A percentile compares a stretch with the other conserved stretches of the same genome.
Evolutionary conservation across 257 asterid species (phyloP).

Genomic region (Orobanche coerulescens): DNA sequence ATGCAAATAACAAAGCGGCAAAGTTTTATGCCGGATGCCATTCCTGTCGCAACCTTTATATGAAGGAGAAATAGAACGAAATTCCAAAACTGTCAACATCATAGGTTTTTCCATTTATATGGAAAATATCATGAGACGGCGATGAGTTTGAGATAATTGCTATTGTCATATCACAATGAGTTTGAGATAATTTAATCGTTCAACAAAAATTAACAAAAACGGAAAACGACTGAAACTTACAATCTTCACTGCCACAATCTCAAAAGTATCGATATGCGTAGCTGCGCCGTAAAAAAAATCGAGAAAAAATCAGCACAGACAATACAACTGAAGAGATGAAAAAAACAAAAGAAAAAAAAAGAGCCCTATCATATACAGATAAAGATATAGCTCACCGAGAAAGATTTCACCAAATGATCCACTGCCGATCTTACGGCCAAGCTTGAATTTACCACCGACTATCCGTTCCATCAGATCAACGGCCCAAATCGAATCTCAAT

Average conservation of each 20-base stretch:
- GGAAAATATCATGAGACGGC: too few species aligned
- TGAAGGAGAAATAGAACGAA: too few species aligned
- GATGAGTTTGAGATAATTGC: too few species aligned
- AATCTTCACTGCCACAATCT: conserved; percentile 92
- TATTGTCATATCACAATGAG: too few species aligned
- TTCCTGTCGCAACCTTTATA: too few species aligned
- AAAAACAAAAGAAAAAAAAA: not conserved
- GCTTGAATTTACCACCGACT: conserved; percentile 85
- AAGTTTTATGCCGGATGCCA: too few species aligned
- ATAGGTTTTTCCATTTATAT: too few species aligned
- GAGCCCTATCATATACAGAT: not conserved
- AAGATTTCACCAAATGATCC: conserved; percentile 94
- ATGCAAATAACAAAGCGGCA: too few species aligned
- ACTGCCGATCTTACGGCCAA: conserved; percentile 96
- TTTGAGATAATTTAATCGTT: conserved; percentile 10
- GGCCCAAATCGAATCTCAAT: conserved; percentile 38
- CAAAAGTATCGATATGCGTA: conserved; percentile 77
- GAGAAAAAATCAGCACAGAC: not conserved
- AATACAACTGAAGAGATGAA: not conserved
- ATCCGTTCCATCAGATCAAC: conserved; percentile 67
- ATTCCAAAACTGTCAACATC: too few species aligned
- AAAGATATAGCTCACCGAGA: conserved; percentile 49
- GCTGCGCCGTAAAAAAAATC: conserved; percentile 44
- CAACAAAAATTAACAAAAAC: conserved; percentile 9
- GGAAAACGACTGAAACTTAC: conserved; percentile 42